Conservation (phyloP, 164 flowering plant species). For the Cinnamomum chago region DNA sequence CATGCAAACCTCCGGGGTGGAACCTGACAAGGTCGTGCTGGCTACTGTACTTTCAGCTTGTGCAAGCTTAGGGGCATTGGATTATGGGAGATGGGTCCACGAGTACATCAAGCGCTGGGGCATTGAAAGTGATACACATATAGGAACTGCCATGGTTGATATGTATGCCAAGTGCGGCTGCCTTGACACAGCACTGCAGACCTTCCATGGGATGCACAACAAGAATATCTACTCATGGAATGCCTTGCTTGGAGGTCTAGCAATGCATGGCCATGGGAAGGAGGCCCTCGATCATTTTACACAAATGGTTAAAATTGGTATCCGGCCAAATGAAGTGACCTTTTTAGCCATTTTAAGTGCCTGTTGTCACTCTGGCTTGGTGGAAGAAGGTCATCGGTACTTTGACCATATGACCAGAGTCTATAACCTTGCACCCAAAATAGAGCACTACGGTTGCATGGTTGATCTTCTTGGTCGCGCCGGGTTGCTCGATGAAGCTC, state of each 20-base stretch:
- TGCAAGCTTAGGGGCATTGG: constrained; percentile 48
- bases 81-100: constrained; percentile 50
- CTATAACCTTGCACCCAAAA: constrained; percentile 29
- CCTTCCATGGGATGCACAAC: constrained; percentile 23
- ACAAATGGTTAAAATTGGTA: constrained; percentile 26
- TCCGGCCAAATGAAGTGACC: constrained; percentile 45
- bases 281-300: constrained; percentile 33
- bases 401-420: constrained; percentile 30
- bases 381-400: constrained; percentile 36
- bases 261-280: constrained; percentile 47
- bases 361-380: constrained; percentile 57
- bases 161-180: constrained; percentile 66
- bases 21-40: constrained; percentile 40
- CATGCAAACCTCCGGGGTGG: constrained; percentile 32
- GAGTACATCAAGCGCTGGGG: constrained; percentile 33
- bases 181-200: constrained; percentile 34
- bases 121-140: constrained; percentile 37
- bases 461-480: constrained; percentile 55
- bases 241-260: constrained; percentile 48
- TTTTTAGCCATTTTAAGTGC: constrained; percentile 51
- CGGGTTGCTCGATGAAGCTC: constrained; percentile 45
- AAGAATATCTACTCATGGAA: constrained; percentile 43
- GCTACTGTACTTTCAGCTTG: constrained; percentile 58
- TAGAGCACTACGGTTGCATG: constrained; percentile 60
- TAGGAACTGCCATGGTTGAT: constrained; percentile 52